These are phyloP conservation scores for Yueomyces sp. DNA, from an alignment of 805 yeast species.

Conservation along the genomic window DNA sequence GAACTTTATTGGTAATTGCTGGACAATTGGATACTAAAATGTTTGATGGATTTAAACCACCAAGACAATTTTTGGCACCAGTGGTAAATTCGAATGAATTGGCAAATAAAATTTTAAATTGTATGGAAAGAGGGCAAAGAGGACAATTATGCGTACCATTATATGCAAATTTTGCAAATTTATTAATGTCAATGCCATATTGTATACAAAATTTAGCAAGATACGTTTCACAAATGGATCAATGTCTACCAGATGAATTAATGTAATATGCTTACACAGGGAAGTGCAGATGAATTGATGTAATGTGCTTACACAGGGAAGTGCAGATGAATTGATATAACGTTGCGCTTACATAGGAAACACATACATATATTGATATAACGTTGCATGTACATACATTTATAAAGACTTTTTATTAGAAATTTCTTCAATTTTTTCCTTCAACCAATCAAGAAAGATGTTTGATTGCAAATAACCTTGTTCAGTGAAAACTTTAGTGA, in stretches of 20 bases:
- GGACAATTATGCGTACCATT: conserved; percentile 64
- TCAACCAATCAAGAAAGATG: conserved; percentile 27
- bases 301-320: too few species aligned
- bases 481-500: conserved; percentile 25
- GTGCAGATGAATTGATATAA: too few species aligned
- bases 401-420: background rate
- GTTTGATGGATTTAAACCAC: conserved; percentile 68
- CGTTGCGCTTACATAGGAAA: too few species aligned
- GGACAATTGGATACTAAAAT: conserved; percentile 70
- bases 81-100: conserved; percentile 46
- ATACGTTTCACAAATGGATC: conserved; percentile 55
- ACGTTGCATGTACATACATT: too few species aligned
- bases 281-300: too few species aligned
- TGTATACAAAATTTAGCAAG: conserved; percentile 31
- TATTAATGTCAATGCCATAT: conserved; percentile 58
- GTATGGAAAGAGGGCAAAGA: conserved; percentile 46
- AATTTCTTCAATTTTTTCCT: conserved; percentile 13
- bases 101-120: conserved; percentile 40
- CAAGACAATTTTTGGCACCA: conserved; percentile 67
- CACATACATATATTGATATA: too few species aligned
- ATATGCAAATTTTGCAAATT: conserved; percentile 58
- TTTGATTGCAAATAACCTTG: conserved; percentile 31
- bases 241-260: conserved; percentile 18
- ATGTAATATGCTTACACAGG: too few species aligned
- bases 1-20: conserved; percentile 64